Conservation (phyloP, 768 basidiomycete genomes). For the Strobilomyces dryophilus region DNA sequence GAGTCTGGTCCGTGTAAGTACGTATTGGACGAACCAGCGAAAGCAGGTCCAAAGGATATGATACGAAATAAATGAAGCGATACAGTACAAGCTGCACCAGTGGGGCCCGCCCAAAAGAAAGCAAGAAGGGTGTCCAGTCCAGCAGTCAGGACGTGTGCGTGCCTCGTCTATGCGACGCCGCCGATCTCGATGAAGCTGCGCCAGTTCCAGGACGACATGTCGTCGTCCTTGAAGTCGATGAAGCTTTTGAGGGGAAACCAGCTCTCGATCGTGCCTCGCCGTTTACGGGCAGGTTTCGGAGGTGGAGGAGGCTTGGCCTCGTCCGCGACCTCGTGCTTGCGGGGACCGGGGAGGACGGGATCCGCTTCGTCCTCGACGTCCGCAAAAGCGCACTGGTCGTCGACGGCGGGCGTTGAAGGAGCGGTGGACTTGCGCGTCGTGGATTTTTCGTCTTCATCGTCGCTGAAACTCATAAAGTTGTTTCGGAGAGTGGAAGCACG, state of each 20-base stretch:
- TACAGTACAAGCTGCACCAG: background rate
- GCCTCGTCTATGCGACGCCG: constrained; percentile 18
- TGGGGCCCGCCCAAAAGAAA: constrained; percentile 3
- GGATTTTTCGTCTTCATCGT: constrained; percentile 52
- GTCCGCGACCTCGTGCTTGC: constrained; percentile 10
- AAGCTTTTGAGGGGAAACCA: constrained; percentile 62
- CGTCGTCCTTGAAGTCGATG: constrained; percentile 56
- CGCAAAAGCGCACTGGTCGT: constrained; percentile 26
- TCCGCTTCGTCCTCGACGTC: constrained; percentile 32
- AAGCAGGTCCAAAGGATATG: constrained; percentile 6
- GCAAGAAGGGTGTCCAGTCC: background rate
- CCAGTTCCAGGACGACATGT: constrained; percentile 49
- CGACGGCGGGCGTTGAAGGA: constrained; percentile 5
- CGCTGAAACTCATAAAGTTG: constrained; percentile 68
- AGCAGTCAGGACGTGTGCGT: background rate
- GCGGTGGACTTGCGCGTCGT: constrained; percentile 1
- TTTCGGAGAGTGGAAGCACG: constrained; percentile 19
- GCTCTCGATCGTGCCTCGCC: constrained; percentile 42
- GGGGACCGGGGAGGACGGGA: constrained; percentile 18
- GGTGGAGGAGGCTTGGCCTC: constrained; percentile 7
- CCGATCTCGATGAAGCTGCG: constrained; percentile 62
- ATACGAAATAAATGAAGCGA: constrained; percentile 7
- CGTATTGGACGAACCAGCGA: constrained; percentile 9
- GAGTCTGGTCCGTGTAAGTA: constrained; percentile 20
- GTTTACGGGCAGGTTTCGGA: constrained; percentile 21